Evolutionary conservation across 73 alveolate genomes (phyloP), one percentile per base, ranked within the genome.

Genomic region (Uronychia setigera): DNA sequence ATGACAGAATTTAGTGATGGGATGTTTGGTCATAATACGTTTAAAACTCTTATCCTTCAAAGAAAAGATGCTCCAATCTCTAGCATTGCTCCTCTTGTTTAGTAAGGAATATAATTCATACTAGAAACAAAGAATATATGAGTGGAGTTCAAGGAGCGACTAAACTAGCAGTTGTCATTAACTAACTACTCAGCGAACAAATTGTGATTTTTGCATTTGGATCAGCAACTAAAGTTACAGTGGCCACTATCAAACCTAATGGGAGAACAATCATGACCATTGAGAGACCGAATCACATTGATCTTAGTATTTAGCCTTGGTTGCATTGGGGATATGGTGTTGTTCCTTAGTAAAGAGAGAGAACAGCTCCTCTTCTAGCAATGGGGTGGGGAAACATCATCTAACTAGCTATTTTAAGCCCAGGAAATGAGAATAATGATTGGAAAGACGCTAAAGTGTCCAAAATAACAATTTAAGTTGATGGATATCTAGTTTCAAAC

Each of bases 341-440:
- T 0, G n/a, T 82, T n/a, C 90, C 90, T 35, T 83, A 77, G 34
- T 74, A 59, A 25, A 74, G 90, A 33, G 90, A 83, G 74, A 83
- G 76, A 31, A 59, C 83, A 1, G 74, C 74, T 32, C 90, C 90
- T 5, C 35, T 35, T 0, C 32, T 83, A 14, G 90, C 90, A 33
- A 83, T 83, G 1, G 90, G 84, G 0, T 83, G 90, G 90, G 90
- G 90, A 29, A 74, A 83, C 29, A 80, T 83, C 11, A 59, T 83
- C 25, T 76, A 83, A 57, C 84, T 83, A 13, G 78, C 85, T 59
- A 35, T 83, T 26, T 74, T 46, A 11, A 5, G 19, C 19, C 67
- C 67, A 46, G 67, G 67, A 46, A 46, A 83, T 31, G 59, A 60
- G 29, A 83, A 83, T 57, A 60, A 32, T 77, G 84, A 83, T 33